phyloP scores from a whole-genome alignment of 805 yeast species.

The Candida germanica region DNA sequence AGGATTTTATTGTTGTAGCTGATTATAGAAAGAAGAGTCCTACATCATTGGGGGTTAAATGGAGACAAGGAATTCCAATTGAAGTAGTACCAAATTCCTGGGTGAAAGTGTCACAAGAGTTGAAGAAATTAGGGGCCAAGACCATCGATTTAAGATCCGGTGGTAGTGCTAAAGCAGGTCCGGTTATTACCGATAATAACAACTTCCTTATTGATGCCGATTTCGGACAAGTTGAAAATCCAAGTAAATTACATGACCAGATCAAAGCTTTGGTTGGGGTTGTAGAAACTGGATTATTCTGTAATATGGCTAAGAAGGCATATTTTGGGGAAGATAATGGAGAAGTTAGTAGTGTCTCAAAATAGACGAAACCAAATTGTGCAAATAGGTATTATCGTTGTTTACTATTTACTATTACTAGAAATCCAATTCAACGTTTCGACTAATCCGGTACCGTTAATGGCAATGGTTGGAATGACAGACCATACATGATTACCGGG shows the following conservation, averaged over 20 bases:
- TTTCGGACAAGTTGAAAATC: constrained; percentile 69
- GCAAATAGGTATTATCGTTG: no score
- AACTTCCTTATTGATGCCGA: constrained; percentile 91
- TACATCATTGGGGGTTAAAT: constrained; percentile 62
- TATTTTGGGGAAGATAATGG: constrained; percentile 91
- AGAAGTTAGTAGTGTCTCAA: constrained; percentile 17
- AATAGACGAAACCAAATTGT: no score
- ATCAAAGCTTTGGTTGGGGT: constrained; percentile 85
- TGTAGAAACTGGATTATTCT: constrained; percentile 92
- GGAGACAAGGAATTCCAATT: constrained; percentile 93
- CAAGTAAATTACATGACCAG: constrained; percentile 51
- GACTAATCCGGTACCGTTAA: constrained; percentile 83
- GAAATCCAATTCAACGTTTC: constrained; percentile 89
- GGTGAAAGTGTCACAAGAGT: constrained; percentile 66
- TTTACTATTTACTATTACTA: constrained; percentile 46
- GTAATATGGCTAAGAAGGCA: constrained; percentile 68
- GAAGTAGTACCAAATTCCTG: constrained; percentile 91
- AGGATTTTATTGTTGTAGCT: constrained; percentile 81
- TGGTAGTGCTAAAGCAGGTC: constrained; percentile 92
- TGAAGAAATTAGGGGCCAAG: constrained; percentile 61
- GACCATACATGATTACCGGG: constrained; percentile 76
- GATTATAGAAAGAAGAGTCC: constrained; percentile 83
- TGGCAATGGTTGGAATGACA: constrained; percentile 86
- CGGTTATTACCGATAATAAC: constrained; percentile 92
- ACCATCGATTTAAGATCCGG: constrained; percentile 75